Evolutionary conservation across 2,329 filamentous ascomycete species (phyloP).

Genomic region (Elsinoe perseae): DNA sequence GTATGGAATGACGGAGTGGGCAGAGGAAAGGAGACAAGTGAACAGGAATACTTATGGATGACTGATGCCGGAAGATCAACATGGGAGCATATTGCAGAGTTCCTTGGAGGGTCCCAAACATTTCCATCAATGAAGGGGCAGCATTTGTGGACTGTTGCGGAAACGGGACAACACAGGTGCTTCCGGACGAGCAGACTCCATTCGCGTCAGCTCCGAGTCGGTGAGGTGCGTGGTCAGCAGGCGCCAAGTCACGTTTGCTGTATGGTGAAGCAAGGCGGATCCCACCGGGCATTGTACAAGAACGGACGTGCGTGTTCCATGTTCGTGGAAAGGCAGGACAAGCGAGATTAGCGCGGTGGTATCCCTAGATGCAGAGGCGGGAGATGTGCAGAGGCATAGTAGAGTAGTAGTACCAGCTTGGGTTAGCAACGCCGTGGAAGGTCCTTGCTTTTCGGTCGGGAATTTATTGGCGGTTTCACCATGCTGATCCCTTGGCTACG

Average conservation of each 20-base stretch:
- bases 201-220: not conserved
- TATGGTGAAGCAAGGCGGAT: not conserved
- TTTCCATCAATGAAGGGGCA: conserved; percentile 14
- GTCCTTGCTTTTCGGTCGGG: not conserved
- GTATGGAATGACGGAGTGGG: not conserved
- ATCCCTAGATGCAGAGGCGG: not conserved
- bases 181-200: not conserved
- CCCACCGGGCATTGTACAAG: conserved; percentile 11
- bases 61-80: not conserved
- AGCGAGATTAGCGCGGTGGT: not conserved
- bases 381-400: not conserved
- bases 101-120: not conserved
- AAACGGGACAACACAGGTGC: not conserved
- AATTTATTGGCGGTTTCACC: conserved; percentile 9
- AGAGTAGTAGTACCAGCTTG: not conserved
- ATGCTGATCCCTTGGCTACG: not conserved
- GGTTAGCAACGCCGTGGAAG: not conserved
- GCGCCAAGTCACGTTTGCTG: not conserved
- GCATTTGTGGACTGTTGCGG: not conserved
- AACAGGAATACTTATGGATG: not conserved
- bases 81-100: not conserved
- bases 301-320: conserved; percentile 12
- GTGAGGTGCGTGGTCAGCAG: conserved; percentile 7
- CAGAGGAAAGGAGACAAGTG: not conserved
- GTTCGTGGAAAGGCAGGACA: conserved; percentile 1